A percentile compares a stretch with the other conserved stretches of the same genome.
These are phyloP conservation scores for Monascus ruber DNA, from an alignment of 2,329 filamentous ascomycete species.

Conservation along the genomic window DNA sequence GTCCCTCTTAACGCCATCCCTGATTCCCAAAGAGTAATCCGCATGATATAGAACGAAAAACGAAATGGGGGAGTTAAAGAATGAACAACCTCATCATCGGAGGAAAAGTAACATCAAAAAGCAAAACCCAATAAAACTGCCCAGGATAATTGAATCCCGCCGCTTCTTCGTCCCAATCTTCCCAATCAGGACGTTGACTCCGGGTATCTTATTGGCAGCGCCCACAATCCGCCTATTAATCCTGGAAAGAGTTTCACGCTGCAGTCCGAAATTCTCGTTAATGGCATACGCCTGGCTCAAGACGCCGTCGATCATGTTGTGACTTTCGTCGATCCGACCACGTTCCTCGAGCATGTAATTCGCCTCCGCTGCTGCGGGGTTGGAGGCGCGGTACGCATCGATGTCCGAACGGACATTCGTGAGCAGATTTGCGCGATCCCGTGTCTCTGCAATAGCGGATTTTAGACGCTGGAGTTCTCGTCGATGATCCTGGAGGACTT, in stretches of 20 bases:
- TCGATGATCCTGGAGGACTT: constrained; percentile 78
- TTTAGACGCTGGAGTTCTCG: constrained; percentile 69
- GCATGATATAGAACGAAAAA: constrained; percentile 1
- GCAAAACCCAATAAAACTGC: constrained; percentile 80
- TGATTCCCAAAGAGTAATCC: background rate
- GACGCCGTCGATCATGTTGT: constrained; percentile 80
- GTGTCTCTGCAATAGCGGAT: constrained; percentile 60
- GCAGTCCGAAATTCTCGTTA: constrained; percentile 77
- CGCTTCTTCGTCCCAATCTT: constrained; percentile 92
- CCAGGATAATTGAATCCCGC: constrained; percentile 88
- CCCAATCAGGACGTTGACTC: constrained; percentile 81
- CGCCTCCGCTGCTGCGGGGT: constrained; percentile 72
- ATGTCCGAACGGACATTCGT: constrained; percentile 88
- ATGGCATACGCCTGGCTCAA: constrained; percentile 93
- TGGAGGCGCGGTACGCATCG: constrained; percentile 70
- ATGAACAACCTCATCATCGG: constrained; percentile 35
- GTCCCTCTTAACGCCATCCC: too few species aligned
- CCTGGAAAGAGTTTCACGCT: constrained; percentile 76
- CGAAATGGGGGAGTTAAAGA: background rate
- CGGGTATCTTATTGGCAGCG: constrained; percentile 82
- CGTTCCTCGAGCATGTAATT: constrained; percentile 97
- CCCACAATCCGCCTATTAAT: constrained; percentile 85
- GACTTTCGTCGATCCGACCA: constrained; percentile 71
- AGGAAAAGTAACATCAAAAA: constrained; percentile 79
- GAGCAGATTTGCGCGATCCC: constrained; percentile 80